Percentiles rank a stretch among this genome's conserved stretches.
Conservation (phyloP, 176 grass and related monocot species). For the Bromus sterilis region DNA sequence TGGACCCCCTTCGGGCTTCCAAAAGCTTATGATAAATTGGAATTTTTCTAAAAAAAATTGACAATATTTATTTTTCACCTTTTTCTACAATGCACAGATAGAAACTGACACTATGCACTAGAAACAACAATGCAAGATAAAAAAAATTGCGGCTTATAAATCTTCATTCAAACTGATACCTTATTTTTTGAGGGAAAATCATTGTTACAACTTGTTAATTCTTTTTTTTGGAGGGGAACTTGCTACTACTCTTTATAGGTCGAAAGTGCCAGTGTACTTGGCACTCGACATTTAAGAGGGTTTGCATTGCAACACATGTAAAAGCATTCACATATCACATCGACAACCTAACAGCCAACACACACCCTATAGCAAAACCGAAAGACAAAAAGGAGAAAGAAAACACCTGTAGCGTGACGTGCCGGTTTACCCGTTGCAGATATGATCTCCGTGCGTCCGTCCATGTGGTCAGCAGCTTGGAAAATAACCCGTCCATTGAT, state of each 20-base stretch:
- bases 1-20: too few relatives aligned
- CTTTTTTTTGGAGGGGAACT: too few relatives aligned
- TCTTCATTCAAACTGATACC: background rate
- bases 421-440: background rate
- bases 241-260: background rate
- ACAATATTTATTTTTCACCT: too few relatives aligned
- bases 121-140: too few relatives aligned
- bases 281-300: background rate
- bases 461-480: background rate
- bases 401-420: background rate
- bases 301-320: background rate
- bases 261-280: background rate
- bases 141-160: too few relatives aligned
- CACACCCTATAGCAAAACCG: background rate
- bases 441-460: background rate
- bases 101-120: too few relatives aligned
- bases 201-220: too few relatives aligned
- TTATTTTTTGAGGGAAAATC: too few relatives aligned
- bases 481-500: background rate
- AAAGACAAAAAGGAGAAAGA: background rate
- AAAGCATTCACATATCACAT: constrained; percentile 17
- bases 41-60: too few relatives aligned
- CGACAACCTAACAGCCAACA: background rate
- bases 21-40: too few relatives aligned
- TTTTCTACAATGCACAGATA: too few relatives aligned